These are phyloP conservation scores for Xerocomus brunneocitrinus DNA, from an alignment of 768 basidiomycete species.

Conservation along the genomic window DNA sequence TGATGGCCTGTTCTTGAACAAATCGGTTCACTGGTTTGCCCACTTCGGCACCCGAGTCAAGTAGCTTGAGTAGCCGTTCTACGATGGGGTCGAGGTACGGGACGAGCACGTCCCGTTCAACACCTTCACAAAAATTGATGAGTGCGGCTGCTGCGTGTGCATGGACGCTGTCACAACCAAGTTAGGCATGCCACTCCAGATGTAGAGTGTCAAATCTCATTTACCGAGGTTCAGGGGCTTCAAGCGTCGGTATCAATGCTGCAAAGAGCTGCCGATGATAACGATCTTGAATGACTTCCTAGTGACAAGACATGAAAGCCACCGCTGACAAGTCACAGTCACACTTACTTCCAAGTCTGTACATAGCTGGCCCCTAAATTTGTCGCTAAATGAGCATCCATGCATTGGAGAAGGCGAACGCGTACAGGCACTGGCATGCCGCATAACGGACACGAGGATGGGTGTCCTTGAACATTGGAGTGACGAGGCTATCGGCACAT, in stretches of 20 bases:
- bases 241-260: conserved; percentile 66
- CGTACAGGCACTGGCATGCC: conserved; percentile 82
- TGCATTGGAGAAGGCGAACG: conserved; percentile 4
- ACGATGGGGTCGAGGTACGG: conserved; percentile 82
- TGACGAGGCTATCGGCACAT: conserved; percentile 50
- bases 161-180: conserved; percentile 54
- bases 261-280: conserved; percentile 67
- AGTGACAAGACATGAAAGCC: neutral
- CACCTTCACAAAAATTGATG: conserved; percentile 90
- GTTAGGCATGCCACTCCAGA: neutral
- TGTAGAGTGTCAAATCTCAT: conserved; percentile 4
- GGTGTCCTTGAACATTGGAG: conserved; percentile 71
- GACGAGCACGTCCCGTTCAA: conserved; percentile 63
- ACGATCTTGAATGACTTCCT: conserved; percentile 73
- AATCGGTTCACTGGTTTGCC: conserved; percentile 46
- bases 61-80: conserved; percentile 51
- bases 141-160: conserved; percentile 83
- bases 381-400: neutral
- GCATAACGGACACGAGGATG: conserved; percentile 73
- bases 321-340: neutral
- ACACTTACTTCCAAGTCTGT: conserved; percentile 74
- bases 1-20: conserved; percentile 86
- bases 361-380: conserved; percentile 74
- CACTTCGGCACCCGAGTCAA: conserved; percentile 49
- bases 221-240: conserved; percentile 70